phyloP scores from a whole-genome alignment of 805 yeast species.

The Yamadazyma philogaea region DNA sequence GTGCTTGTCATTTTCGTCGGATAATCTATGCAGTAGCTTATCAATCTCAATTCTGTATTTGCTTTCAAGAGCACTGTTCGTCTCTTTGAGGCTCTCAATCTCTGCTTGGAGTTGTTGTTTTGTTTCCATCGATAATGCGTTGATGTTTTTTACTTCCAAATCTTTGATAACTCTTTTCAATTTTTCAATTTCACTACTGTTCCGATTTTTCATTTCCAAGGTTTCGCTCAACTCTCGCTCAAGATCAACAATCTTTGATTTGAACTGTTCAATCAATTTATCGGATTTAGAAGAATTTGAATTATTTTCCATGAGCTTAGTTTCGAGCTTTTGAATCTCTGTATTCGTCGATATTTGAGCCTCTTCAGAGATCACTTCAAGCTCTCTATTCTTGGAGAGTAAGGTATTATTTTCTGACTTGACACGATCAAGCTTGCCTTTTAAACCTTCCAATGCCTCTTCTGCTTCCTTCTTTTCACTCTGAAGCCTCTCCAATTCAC shows the following conservation, averaged over 20 bases:
- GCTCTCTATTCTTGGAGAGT: not conserved
- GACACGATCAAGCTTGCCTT: not conserved
- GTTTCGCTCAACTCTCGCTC: not conserved
- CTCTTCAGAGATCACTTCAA: not conserved
- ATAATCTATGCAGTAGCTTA: not conserved
- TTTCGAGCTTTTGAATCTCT: not conserved
- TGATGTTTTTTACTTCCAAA: not conserved
- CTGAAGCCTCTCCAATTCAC: not conserved
- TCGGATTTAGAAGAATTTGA: not conserved
- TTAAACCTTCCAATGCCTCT: conserved; percentile 2
- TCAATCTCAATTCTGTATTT: not conserved
- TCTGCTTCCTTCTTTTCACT: not conserved
- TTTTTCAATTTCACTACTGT: not conserved
- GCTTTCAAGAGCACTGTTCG: not conserved
- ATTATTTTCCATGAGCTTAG: not conserved
- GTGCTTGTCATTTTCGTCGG: conserved; percentile 1
- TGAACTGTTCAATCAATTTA: not conserved
- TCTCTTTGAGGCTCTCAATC: not conserved
- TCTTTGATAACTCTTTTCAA: not conserved
- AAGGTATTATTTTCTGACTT: not conserved
- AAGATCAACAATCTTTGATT: not conserved
- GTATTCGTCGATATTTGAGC: not conserved
- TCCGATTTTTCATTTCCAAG: not conserved
- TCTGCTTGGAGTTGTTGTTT: not conserved
- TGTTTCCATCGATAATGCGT: too few relatives aligned